Base-by-base conservation (phyloP, 2,329 filamentous ascomycete genomes). In the Penicillium sp. region DNA sequence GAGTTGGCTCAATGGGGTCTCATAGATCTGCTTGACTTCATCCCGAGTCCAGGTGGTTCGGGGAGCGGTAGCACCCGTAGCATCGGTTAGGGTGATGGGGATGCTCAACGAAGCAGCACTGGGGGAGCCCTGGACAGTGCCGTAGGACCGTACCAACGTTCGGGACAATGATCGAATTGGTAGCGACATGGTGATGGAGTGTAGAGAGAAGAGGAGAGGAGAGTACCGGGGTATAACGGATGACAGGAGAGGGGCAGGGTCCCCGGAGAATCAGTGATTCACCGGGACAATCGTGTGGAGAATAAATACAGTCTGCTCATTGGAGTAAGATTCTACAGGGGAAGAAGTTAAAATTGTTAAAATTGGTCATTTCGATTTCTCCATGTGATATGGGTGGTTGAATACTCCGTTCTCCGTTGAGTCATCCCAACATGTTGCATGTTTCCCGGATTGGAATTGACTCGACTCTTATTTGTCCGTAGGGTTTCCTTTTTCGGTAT, bases 1-100 rank as follows among this genome's bases (percentile, higher is more conserved):
- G 66, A 96, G 77, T 69, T 93, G 88, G 79, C 92, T 87, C 70
- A 95, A 78, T 16, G 90, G 89, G 49, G 87, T 88, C 69, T 92
- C 84, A 76, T 94, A 95, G 65, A 96, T 88, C 61, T 89, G 84
- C 10, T 87, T 79, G 60, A 96, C 91, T 76, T 96, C 89, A 61
- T 92, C 86, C 62, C 83, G 85, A 6, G 89, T 90, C 92, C 91
- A 96, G 72, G 87, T 83, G 67, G 86, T 87, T 48, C 90, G 81
- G 13, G 89, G 83, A 45, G 61, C 64, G 5, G 68, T 69, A 20
- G 74, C 72, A 3, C 68, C 62, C 4, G 69, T 69, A 8, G 74
- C 74, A 57, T 75, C 69, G 39, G 70, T 69, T 38, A 77, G 60
- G 1, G 63, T 71, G 16, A 61, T 53, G 13, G 72, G 68, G 43